Evolutionary conservation across 306 rosid genomes (phyloP).

Genomic region (Begonia fuchsioides): DNA sequence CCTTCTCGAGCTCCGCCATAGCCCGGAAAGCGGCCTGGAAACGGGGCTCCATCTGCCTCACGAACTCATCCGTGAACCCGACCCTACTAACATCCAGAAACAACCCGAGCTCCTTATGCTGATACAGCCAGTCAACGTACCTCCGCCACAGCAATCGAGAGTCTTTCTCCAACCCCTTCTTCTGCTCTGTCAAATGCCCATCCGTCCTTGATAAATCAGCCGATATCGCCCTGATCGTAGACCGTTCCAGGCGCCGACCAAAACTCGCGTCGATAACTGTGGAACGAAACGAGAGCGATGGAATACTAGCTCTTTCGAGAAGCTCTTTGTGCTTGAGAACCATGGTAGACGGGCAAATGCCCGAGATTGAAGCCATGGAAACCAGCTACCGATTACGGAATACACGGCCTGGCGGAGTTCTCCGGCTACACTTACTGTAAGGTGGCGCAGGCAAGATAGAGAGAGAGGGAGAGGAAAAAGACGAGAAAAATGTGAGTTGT

Average conservation of each 20-base stretch:
- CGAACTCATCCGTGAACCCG: conserved; percentile 78
- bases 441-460: background rate
- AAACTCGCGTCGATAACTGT: conserved; percentile 15
- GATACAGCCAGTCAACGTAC: conserved; percentile 80
- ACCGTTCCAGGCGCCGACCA: conserved; percentile 9
- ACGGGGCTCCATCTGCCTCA: conserved; percentile 62
- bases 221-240: conserved; percentile 54
- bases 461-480: background rate
- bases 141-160: conserved; percentile 62
- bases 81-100: conserved; percentile 83
- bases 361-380: conserved; percentile 69
- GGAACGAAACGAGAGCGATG: conserved; percentile 19
- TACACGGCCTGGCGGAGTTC: too few relatives aligned
- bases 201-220: conserved; percentile 22
- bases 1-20: conserved; percentile 78
- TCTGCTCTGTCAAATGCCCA: conserved; percentile 8
- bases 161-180: conserved; percentile 47
- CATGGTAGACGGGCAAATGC: conserved; percentile 54
- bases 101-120: conserved; percentile 74
- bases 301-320: conserved; percentile 4
- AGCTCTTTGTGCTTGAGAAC: conserved; percentile 31
- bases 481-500: background rate
- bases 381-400: background rate
- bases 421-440: too few relatives aligned
- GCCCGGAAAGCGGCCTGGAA: conserved; percentile 49